These are phyloP conservation scores for Helotiales sp. DNA, from an alignment of 2,329 filamentous ascomycete genomes.

Conservation along the genomic window DNA sequence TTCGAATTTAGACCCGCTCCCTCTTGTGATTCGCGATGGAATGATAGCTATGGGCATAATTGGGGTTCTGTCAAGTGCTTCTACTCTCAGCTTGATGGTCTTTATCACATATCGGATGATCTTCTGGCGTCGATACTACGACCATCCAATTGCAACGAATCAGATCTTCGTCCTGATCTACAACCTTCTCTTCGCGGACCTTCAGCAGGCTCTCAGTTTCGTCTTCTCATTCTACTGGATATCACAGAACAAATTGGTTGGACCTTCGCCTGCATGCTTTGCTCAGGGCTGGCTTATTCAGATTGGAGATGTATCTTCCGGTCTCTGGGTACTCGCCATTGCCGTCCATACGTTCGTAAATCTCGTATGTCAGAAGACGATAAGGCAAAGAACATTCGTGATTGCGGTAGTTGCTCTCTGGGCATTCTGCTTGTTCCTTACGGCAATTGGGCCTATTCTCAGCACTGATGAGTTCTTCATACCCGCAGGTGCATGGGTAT, in stretches of 20 bases:
- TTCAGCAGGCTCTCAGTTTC: constrained; percentile 43
- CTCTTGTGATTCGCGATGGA: constrained; percentile 84
- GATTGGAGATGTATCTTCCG: constrained; percentile 56
- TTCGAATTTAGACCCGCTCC: constrained; percentile 80
- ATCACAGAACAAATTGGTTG: constrained; percentile 49
- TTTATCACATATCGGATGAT: constrained; percentile 54
- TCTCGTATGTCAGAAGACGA: constrained; percentile 51
- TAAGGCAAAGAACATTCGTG: constrained; percentile 50
- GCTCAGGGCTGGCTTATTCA: constrained; percentile 61
- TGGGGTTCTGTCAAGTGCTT: constrained; percentile 52
- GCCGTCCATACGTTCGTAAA: constrained; percentile 60
- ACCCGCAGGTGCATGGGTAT: constrained; percentile 56
- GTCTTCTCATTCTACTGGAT: constrained; percentile 56
- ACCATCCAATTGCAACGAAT: constrained; percentile 45
- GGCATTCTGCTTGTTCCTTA: constrained; percentile 30
- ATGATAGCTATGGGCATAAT: constrained; percentile 68
- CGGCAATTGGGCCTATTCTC: constrained; percentile 48
- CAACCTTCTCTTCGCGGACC: constrained; percentile 51
- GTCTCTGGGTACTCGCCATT: constrained; percentile 59
- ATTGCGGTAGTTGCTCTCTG: constrained; percentile 35
- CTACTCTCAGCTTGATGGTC: constrained; percentile 49
- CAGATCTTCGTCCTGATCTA: constrained; percentile 61
- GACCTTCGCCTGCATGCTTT: constrained; percentile 54
- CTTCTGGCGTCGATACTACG: constrained; percentile 44
- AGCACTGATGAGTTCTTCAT: constrained; percentile 53